Evolutionary conservation across 306 rosid genomes (phyloP).

Genomic region (Lathyrus sativus): DNA sequence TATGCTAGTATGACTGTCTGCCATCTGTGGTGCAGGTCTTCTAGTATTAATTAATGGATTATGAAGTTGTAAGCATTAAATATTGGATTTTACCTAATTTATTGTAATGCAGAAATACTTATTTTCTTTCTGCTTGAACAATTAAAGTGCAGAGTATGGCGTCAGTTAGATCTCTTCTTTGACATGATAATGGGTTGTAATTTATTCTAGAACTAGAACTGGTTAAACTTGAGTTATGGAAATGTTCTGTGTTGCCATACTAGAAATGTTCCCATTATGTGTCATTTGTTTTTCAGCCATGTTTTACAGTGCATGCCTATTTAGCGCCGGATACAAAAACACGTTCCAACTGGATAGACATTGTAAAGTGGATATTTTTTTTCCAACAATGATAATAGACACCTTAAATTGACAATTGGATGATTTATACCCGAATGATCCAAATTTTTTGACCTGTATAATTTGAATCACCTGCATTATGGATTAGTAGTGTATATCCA

Average conservation of each 20-base stretch:
- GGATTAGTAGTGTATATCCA: background rate
- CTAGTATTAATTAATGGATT: slow-evolving; percentile 14
- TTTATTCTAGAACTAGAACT: slow-evolving; percentile 6
- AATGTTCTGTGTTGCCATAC: slow-evolving; percentile 17
- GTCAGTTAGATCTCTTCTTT: slow-evolving; percentile 19
- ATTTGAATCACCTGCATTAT: background rate
- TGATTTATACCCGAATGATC: background rate
- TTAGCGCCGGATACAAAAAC: background rate
- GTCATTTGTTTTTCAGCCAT: background rate
- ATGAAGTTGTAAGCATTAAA: slow-evolving; percentile 17
- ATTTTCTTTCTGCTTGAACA: background rate
- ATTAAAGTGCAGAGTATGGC: slow-evolving; percentile 23
- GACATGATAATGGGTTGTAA: slow-evolving; percentile 15
- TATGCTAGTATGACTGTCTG: slow-evolving; percentile 26
- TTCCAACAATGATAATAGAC: background rate
- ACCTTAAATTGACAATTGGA: background rate
- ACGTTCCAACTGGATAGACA: background rate
- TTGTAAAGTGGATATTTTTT: background rate
- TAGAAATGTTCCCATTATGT: slow-evolving; percentile 16
- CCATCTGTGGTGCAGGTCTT: slow-evolving; percentile 1
- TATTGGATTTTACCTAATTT: slow-evolving; percentile 27
- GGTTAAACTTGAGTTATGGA: background rate
- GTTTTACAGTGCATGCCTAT: background rate
- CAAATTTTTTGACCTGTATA: background rate
- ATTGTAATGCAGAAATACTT: slow-evolving; percentile 8